A percentile compares a stretch with the other conserved stretches of the same genome.
Conservation (phyloP, 2,329 filamentous ascomycete genomes). For the Trichophyton simii region DNA sequence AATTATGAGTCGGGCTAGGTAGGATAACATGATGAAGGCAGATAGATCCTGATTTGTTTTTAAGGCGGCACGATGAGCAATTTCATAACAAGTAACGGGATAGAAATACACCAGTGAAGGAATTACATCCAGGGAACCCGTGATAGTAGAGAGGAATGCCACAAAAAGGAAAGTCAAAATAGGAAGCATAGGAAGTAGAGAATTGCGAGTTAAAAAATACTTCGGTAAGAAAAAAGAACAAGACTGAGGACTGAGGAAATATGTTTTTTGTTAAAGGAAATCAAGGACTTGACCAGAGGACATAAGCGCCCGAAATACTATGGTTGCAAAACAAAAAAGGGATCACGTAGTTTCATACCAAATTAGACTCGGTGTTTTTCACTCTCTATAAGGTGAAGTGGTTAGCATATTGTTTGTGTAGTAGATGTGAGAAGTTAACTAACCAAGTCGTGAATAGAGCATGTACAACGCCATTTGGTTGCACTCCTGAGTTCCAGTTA, state of each 20-base stretch:
- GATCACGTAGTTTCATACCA: constrained; percentile 5
- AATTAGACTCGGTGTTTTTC: constrained; percentile 59
- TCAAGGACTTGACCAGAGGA: not conserved
- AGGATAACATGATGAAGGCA: not conserved
- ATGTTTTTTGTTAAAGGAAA: constrained; percentile 1
- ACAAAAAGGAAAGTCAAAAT: constrained; percentile 2
- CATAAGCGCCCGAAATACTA: not conserved
- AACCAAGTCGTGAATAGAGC: constrained; percentile 94
- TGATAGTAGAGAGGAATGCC: not conserved
- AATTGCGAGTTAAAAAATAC: not conserved
- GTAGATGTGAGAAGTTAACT: constrained; percentile 20
- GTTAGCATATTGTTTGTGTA: not conserved
- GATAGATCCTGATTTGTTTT: not conserved
- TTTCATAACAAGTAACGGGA: not conserved
- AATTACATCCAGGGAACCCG: constrained; percentile 3
- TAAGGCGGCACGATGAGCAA: not conserved
- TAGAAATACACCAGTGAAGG: constrained; percentile 3
- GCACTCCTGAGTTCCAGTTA: constrained; percentile 94
- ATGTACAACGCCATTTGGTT: constrained; percentile 99
- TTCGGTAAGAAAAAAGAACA: not conserved
- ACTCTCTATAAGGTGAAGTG: constrained; percentile 43
- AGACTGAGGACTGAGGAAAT: not conserved
- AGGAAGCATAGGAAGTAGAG: not conserved
- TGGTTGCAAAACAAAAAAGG: not conserved
- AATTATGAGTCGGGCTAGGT: not conserved